Base-by-base conservation (phyloP, 805 yeast species). In the Cyberlindnera maclurae region DNA sequence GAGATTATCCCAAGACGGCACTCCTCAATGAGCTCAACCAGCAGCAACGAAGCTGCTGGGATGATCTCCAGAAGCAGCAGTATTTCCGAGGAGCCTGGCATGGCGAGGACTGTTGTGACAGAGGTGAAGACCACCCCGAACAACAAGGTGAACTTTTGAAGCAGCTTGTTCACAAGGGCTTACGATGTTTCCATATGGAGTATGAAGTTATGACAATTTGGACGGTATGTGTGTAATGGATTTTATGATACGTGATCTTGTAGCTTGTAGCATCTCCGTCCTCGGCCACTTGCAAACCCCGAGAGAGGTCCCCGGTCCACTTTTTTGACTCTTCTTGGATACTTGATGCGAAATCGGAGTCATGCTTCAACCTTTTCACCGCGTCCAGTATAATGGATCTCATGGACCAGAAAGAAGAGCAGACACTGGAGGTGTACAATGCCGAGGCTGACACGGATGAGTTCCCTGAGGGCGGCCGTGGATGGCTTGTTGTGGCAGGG, bases 1-100 rank as follows among this genome's bases (percentile, higher is more conserved):
- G 57, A 52, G 31, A 40, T 43, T 4, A 35, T 46, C 3, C 57
- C 56, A 39, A 53, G 57, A 46, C 45, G 47, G 45, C 36, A 44
- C 8, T 54, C 59, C 1, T 41, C 50, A 5, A 34, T 33, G 13
- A 24, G 42, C 5, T 41, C 46, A 2, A 26, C 28, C 11, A 36
- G 37, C 3, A 36, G 41, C 15, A 34, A 27, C 2, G 39, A 35
- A 16, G 36, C 39, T 11, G 36, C 39, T 4, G 43, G 42, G 12
- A 36, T 33, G 41, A 10, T 35, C 16, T 31, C 40, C 13, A 40
- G 42, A 22, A 33, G 33, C 31, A 31, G 38, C 16, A 26, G 35
- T 6, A 26, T 37, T 17, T 20, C 37, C 12, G 31, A 20, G 9
- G 40, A 24, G 9, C 22, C 34, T n/a, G 36, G 39, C 16, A 39